Percentiles rank a stretch among this genome's conserved stretches.
Conservation (phyloP, 148 eudicot genomes). For the Nepenthes gracilis region DNA sequence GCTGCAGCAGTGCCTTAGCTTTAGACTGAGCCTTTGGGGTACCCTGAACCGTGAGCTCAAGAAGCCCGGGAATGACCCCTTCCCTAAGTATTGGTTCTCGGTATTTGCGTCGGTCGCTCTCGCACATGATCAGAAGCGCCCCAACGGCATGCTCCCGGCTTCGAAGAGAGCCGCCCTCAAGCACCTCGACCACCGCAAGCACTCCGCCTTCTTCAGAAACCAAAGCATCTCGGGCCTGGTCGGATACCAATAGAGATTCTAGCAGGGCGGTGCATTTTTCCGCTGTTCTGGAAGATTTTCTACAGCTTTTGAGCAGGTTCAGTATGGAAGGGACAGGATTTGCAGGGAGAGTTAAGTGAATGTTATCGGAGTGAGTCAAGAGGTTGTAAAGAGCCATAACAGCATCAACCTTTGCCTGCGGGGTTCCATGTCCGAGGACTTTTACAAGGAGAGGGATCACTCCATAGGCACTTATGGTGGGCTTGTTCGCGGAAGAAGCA, state of each 20-base stretch:
- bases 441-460: conserved; percentile 80
- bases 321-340: conserved; percentile 57
- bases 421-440: conserved; percentile 37
- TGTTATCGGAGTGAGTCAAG: conserved; percentile 53
- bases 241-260: conserved; percentile 59
- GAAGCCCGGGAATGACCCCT: conserved; percentile 93
- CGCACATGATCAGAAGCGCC: conserved; percentile 70
- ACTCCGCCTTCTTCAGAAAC: conserved; percentile 75
- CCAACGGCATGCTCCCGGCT: conserved; percentile 91
- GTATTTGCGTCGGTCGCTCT: conserved; percentile 57
- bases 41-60: conserved; percentile 94
- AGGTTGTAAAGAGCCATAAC: conserved; percentile 88
- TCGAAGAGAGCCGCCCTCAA: conserved; percentile 72
- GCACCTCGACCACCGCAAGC: conserved; percentile 80
- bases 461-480: conserved; percentile 57
- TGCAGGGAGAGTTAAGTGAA: conserved; percentile 36
- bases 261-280: conserved; percentile 79
- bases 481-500: conserved; percentile 73
- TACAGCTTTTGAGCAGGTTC: conserved; percentile 53
- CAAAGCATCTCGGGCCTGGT: conserved; percentile 49
- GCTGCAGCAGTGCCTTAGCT: conserved; percentile 61
- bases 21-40: conserved; percentile 60
- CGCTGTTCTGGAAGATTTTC: conserved; percentile 65
- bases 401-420: conserved; percentile 76
- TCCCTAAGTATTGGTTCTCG: conserved; percentile 78